These are phyloP conservation scores for Xylaria polymorpha DNA, from an alignment of 2,329 filamentous ascomycete genomes.

Conservation along the genomic window DNA sequence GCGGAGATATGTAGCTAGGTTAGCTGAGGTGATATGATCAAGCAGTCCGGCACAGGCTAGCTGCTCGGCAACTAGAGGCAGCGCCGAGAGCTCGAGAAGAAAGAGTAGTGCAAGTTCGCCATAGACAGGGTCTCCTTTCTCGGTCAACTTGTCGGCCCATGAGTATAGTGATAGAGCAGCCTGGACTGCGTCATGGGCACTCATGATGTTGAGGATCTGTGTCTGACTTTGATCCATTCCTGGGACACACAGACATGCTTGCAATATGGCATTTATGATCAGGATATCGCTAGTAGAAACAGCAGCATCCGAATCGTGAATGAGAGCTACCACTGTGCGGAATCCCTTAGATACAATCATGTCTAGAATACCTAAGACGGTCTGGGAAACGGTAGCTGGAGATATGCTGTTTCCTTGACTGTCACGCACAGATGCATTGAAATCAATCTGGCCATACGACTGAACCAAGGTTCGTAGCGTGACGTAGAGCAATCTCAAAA, in stretches of 20 bases:
- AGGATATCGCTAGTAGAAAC: slow-evolving; percentile 83
- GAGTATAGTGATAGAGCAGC: slow-evolving; percentile 90
- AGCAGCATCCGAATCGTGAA: slow-evolving; percentile 78
- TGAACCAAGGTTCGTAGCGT: slow-evolving; percentile 74
- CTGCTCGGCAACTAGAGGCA: slow-evolving; percentile 86
- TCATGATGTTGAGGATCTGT: slow-evolving; percentile 77
- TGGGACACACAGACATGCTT: slow-evolving; percentile 83
- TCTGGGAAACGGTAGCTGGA: slow-evolving; percentile 64
- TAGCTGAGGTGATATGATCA: slow-evolving; percentile 81
- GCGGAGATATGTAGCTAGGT: slow-evolving; percentile 80
- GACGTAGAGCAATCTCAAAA: slow-evolving; percentile 87
- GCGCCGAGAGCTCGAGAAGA: slow-evolving; percentile 84
- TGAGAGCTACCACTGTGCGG: slow-evolving; percentile 79
- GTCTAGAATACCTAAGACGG: slow-evolving; percentile 82
- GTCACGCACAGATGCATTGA: slow-evolving; percentile 45
- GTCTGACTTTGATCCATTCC: slow-evolving; percentile 77
- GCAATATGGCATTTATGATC: slow-evolving; percentile 87
- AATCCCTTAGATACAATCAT: slow-evolving; percentile 85
- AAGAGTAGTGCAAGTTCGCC: slow-evolving; percentile 92
- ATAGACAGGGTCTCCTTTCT: slow-evolving; percentile 86
- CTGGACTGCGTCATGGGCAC: slow-evolving; percentile 78
- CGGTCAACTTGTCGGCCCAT: slow-evolving; percentile 86
- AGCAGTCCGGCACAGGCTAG: slow-evolving; percentile 89
- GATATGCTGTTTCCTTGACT: slow-evolving; percentile 49
- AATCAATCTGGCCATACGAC: slow-evolving; percentile 42